Conservation (phyloP, 2,329 filamentous ascomycete genomes). For the Coniochaeta ligniaria region DNA sequence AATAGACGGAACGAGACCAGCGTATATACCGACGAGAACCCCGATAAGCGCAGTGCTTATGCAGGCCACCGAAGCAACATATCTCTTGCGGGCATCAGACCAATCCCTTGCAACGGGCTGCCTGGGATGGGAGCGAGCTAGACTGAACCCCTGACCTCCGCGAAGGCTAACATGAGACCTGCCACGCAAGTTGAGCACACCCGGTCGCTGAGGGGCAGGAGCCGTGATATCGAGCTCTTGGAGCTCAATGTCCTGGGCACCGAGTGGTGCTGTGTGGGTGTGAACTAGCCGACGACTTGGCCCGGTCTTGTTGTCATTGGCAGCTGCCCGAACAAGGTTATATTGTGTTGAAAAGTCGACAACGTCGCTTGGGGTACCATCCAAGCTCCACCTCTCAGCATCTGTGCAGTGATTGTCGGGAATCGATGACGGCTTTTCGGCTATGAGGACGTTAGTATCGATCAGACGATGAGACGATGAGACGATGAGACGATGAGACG, state of each 20-base stretch:
- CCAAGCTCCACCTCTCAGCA: background rate
- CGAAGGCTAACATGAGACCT: constrained; percentile 47
- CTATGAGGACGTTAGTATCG: background rate
- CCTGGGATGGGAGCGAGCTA: constrained; percentile 47
- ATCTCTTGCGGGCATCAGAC: constrained; percentile 59
- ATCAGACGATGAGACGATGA: no score
- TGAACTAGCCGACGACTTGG: background rate
- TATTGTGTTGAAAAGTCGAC: background rate
- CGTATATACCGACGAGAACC: constrained; percentile 66
- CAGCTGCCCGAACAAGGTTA: background rate
- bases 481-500: no score
- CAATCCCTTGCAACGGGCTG: constrained; percentile 67
- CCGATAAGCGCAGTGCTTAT: constrained; percentile 67
- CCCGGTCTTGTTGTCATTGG: background rate
- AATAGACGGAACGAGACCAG: constrained; percentile 70
- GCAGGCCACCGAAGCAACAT: constrained; percentile 63
- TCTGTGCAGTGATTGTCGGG: background rate
- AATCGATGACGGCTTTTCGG: background rate
- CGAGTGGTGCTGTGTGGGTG: background rate
- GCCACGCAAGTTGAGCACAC: constrained; percentile 34
- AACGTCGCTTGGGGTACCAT: background rate
- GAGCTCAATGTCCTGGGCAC: background rate
- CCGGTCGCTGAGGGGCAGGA: background rate
- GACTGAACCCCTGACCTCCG: constrained; percentile 41
- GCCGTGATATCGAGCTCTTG: background rate